Conservation (phyloP, 345 rosid species). For the Hibiscus mutabilis region DNA sequence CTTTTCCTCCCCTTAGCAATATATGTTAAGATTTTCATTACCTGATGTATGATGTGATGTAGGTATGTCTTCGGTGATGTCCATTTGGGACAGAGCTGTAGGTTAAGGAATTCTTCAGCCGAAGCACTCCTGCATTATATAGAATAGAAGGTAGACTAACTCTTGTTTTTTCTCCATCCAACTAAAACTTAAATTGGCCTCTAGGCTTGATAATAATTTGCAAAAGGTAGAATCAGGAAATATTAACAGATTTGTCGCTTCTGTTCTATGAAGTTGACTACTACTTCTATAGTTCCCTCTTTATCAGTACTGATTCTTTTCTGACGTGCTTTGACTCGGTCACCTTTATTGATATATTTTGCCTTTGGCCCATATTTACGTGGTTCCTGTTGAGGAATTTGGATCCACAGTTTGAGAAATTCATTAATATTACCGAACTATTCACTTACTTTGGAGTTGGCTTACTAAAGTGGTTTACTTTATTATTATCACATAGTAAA, state of each 20-base stretch:
- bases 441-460: background rate
- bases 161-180: background rate
- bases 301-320: background rate
- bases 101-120: slow-evolving; percentile 70
- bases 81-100: slow-evolving; percentile 97
- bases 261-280: background rate
- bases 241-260: no score
- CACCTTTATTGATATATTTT: background rate
- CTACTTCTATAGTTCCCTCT: background rate
- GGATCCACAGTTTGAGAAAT: background rate
- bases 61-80: slow-evolving; percentile 91
- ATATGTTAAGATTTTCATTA: background rate
- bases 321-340: background rate
- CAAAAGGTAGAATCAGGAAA: no score
- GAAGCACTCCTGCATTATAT: slow-evolving; percentile 61
- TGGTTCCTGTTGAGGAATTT: background rate
- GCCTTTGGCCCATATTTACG: background rate
- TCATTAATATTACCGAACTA: background rate
- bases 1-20: background rate
- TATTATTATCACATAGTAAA: background rate
- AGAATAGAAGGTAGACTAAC: slow-evolving; percentile 30
- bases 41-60: slow-evolving; percentile 18
- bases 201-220: no score
- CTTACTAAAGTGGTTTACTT: background rate
- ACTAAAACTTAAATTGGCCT: no score